A percentile compares a stretch with the other conserved stretches of the same genome.
Evolutionary conservation across 2,329 filamentous ascomycete species (phyloP).

Genomic region (Alternaria hordeiaustralica): DNA sequence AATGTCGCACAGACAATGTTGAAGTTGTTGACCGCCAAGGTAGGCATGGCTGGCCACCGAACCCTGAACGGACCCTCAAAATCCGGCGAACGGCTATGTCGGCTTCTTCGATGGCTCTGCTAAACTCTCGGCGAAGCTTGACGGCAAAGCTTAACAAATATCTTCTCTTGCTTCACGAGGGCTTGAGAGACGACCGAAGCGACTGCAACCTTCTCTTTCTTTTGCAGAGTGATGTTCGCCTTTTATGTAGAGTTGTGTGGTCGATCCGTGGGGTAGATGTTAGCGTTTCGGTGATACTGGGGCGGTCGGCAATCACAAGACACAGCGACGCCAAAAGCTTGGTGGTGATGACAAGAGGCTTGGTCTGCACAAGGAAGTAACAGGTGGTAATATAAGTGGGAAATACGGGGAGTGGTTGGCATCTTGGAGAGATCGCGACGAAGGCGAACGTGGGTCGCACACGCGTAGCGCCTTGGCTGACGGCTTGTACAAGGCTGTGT

Average conservation of each 20-base stretch:
- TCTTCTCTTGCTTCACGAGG: neutral
- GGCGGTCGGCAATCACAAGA: neutral
- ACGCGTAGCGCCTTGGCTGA: slow-evolving; percentile 20
- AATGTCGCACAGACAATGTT: slow-evolving; percentile 82
- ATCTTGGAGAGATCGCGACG: slow-evolving; percentile 4
- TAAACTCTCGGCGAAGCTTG: slow-evolving; percentile 13
- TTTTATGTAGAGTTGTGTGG: neutral
- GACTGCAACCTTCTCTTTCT: neutral
- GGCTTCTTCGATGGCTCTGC: slow-evolving; percentile 4
- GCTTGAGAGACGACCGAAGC: neutral
- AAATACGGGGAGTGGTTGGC: neutral
- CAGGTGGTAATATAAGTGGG: neutral
- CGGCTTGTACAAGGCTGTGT: slow-evolving; percentile 5
- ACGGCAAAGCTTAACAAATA: slow-evolving; percentile 2
- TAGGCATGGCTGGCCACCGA: slow-evolving; percentile 58
- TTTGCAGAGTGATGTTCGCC: neutral
- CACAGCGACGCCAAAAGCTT: neutral
- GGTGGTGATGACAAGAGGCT: neutral
- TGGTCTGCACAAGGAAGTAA: neutral
- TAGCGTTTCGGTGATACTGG: neutral
- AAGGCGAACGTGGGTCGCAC: slow-evolving; percentile 6
- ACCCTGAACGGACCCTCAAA: neutral
- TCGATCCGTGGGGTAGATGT: neutral
- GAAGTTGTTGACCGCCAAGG: slow-evolving; percentile 74
- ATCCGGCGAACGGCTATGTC: neutral